These are phyloP conservation scores for Phytophthora sp. DNA, from an alignment of 352 stramenopile species.

Conservation along the genomic window DNA sequence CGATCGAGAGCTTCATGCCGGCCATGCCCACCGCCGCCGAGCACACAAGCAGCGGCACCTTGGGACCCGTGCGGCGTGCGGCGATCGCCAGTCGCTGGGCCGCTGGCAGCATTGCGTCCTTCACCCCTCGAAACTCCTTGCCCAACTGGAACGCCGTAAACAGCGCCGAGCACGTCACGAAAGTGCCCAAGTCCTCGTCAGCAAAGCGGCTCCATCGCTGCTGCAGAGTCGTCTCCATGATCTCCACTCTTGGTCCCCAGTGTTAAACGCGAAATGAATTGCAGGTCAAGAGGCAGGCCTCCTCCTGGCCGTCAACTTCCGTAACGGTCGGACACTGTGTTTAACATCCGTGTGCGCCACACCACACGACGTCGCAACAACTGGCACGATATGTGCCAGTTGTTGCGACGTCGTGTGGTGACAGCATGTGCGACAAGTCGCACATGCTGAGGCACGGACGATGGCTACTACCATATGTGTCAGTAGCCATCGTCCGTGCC, in stretches of 20 bases:
- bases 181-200: conserved; percentile 47
- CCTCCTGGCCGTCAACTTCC: no score
- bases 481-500: no score
- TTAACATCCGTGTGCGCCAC: not conserved
- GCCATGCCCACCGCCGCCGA: conserved; percentile 54
- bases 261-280: conserved; percentile 32
- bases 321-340: conserved; percentile 15
- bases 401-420: not conserved
- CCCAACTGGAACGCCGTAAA: conserved; percentile 33
- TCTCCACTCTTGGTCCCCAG: not conserved
- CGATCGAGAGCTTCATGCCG: conserved; percentile 63
- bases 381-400: not conserved
- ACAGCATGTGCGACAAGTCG: no score
- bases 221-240: conserved; percentile 31
- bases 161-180: conserved; percentile 35
- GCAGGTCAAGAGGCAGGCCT: no score
- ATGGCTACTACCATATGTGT: no score
- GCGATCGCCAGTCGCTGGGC: conserved; percentile 36
- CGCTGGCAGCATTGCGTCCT: conserved; percentile 9
- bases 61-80: conserved; percentile 34
- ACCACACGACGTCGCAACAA: not conserved
- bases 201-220: conserved; percentile 54
- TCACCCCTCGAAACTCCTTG: conserved; percentile 33
- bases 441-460: no score
- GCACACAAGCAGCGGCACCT: conserved; percentile 45